phyloP scores from a whole-genome alignment of 2,329 filamentous ascomycete genomes.

The Talaromyces sp. region DNA sequence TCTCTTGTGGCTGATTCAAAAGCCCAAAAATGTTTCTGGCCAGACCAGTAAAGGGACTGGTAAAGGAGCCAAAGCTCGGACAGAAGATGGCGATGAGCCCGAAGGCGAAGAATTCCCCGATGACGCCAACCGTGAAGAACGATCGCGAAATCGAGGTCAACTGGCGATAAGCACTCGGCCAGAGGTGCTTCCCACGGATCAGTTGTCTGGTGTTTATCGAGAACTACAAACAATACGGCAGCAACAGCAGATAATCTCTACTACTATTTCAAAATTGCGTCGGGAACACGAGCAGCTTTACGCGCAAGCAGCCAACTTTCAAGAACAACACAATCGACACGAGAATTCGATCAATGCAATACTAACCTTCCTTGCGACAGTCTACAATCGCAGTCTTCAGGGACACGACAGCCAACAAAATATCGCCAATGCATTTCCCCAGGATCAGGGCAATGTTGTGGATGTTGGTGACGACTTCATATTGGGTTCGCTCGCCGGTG shows the following conservation, averaged over 20 bases:
- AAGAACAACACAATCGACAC: constrained; percentile 88
- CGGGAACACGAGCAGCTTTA: constrained; percentile 84
- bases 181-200: constrained; percentile 56
- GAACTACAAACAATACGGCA: constrained; percentile 78
- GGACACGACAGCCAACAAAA: constrained; percentile 71
- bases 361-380: constrained; percentile 89
- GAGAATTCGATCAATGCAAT: constrained; percentile 99
- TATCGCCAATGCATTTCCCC: constrained; percentile 75
- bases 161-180: constrained; percentile 35
- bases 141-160: constrained; percentile 30
- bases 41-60: constrained; percentile 46
- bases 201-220: constrained; percentile 69
- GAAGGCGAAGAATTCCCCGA: constrained; percentile 56
- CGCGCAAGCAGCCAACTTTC: constrained; percentile 80
- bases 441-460: constrained; percentile 56
- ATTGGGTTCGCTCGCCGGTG: constrained; percentile 28
- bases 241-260: constrained; percentile 80
- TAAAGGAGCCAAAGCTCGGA: constrained; percentile 35
- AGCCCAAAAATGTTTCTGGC: constrained; percentile 68
- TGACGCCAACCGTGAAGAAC: constrained; percentile 32
- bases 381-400: constrained; percentile 90
- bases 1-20: constrained; percentile 91
- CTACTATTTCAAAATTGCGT: constrained; percentile 71
- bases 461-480: constrained; percentile 53
- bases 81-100: constrained; percentile 55